These are phyloP conservation scores for Geranomyces michiganensis DNA, from an alignment of 192 early-diverging fungal species.

Conservation along the genomic window DNA sequence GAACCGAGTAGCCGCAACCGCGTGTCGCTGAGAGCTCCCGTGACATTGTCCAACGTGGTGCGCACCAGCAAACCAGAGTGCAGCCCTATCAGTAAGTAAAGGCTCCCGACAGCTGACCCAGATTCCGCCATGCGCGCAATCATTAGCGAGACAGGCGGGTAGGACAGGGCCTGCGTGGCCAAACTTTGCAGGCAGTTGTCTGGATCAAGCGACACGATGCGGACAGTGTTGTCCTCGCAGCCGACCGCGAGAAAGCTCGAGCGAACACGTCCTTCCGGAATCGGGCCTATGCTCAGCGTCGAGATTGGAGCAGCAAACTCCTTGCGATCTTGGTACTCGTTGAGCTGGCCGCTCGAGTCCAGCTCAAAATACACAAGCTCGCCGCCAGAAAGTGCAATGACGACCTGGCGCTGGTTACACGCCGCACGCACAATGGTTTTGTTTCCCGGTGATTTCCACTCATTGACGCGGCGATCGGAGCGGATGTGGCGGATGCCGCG, in stretches of 20 bases:
- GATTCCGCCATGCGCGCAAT: constrained; percentile 82
- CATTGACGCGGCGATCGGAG: constrained; percentile 83
- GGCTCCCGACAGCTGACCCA: constrained; percentile 60
- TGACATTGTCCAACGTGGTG: constrained; percentile 78
- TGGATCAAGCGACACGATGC: constrained; percentile 83
- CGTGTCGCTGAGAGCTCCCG: constrained; percentile 80
- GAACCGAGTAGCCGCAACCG: constrained; percentile 86
- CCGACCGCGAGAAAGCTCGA: constrained; percentile 84
- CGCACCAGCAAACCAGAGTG: constrained; percentile 88
- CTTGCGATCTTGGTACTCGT: constrained; percentile 82
- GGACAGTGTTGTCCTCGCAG: constrained; percentile 88
- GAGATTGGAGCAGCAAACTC: constrained; percentile 72
- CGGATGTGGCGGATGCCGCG: constrained; percentile 88
- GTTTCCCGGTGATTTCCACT: constrained; percentile 87
- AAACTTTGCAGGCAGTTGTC: constrained; percentile 75
- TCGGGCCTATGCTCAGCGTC: constrained; percentile 76
- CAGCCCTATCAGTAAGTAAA: constrained; percentile 86
- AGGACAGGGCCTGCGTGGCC: constrained; percentile 56
- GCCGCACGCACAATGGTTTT: constrained; percentile 76
- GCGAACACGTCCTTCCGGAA: constrained; percentile 75
- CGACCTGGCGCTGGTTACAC: constrained; percentile 78
- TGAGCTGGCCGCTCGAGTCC: constrained; percentile 76
- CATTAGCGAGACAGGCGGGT: constrained; percentile 71
- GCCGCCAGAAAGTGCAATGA: constrained; percentile 79
- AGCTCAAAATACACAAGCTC: constrained; percentile 95